Evolutionary conservation across 2,329 filamentous ascomycete species (phyloP), one percentile per base, ranked within the genome.

Genomic region (Stagonosporopsis cucurbitacearum): DNA sequence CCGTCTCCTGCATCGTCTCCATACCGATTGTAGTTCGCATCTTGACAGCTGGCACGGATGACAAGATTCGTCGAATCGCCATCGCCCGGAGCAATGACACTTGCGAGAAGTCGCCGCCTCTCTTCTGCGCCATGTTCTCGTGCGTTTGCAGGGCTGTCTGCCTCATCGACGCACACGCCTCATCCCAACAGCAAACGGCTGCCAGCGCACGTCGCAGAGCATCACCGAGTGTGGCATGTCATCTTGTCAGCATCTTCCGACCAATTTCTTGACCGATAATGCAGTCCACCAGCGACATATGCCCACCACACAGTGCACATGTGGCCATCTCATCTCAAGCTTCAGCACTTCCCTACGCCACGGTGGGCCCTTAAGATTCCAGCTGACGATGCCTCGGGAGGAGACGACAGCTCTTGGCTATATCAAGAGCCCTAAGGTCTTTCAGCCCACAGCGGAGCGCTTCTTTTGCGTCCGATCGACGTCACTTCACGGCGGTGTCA

Each of bases 21-120:
- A 62, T 60, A 59, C 69, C 63, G 54, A 62, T 56, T 54, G 54
- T 58, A 60, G 55, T 67, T 64, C 60, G 65, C 54, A 65, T 63
- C 68, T 62, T 71, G 73, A 72, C 74, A 75, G 71, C 72, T 76
- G 73, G 72, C 73, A 75, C 55, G 45, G 50, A 60, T 62, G 48
- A 53, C 64, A 62, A 64, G 59, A 60, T 55, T 57, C 54, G 54
- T 56, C 62, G 60, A 66, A 50, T 62, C 65, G 41, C 56, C 46
- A 48, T 58, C 56, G 53, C 54, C 60, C 52, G 48, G 55, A 61
- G 61, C 58, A 60, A 63, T 59, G 43, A 60, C 57, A 51, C 55
- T 59, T 60, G 54, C 61, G 45, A 65, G 54, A 58, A 60, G 40
- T 51, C 58, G 56, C 58, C 51, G 55, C 55, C 41, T 48, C 50